These are phyloP conservation scores for Colletotrichum noveboracense DNA, from an alignment of 2,329 filamentous ascomycete species.

Conservation along the genomic window DNA sequence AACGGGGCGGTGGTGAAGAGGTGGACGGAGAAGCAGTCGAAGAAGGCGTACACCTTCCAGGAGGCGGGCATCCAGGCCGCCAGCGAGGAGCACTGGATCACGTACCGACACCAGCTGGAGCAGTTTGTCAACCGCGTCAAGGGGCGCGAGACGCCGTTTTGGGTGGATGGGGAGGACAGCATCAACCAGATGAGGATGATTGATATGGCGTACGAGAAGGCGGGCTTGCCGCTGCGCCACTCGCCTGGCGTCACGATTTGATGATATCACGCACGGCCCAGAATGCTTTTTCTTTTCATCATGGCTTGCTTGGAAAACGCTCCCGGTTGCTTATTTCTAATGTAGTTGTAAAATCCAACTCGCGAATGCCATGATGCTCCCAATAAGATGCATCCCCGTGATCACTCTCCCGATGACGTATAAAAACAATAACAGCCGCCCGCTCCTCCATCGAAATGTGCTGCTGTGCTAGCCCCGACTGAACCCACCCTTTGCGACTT, in stretches of 20 bases:
- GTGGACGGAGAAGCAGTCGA: constrained; percentile 27
- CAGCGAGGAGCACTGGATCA: constrained; percentile 44
- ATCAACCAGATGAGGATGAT: constrained; percentile 50
- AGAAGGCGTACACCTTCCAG: constrained; percentile 39
- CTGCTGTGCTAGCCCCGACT: not conserved
- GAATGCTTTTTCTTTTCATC: not conserved
- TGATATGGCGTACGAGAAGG: constrained; percentile 51
- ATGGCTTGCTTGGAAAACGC: not conserved
- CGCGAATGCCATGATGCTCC: not conserved
- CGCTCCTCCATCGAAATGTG: not conserved
- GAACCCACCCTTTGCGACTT: constrained; percentile 45
- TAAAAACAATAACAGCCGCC: not conserved
- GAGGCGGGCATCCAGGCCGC: constrained; percentile 34
- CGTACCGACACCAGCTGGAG: constrained; percentile 52
- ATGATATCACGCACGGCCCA: not conserved
- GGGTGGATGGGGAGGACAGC: constrained; percentile 47
- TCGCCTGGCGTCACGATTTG: constrained; percentile 17
- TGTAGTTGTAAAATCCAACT: not conserved
- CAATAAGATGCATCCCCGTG: not conserved
- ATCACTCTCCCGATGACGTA: not conserved
- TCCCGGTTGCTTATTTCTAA: not conserved
- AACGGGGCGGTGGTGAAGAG: constrained; percentile 24
- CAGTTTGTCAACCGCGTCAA: constrained; percentile 52
- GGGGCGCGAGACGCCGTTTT: constrained; percentile 39
- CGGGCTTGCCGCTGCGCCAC: constrained; percentile 14